Evolutionary conservation across 257 asterid genomes (phyloP), one percentile per base, ranked within the genome.

Genomic region (Penstemon newberryi): DNA sequence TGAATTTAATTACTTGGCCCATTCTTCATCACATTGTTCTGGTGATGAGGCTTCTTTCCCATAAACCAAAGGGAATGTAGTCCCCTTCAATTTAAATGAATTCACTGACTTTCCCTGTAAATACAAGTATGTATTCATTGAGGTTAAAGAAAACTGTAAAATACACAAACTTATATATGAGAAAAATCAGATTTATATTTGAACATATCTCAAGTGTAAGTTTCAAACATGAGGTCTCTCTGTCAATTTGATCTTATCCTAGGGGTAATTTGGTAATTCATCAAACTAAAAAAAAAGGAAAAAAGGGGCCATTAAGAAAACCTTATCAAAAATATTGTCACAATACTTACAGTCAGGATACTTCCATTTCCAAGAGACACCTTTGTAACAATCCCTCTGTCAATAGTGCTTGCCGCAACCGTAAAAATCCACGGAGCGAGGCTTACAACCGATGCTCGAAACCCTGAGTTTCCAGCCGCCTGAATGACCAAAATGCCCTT

Each of bases 391-490:
- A 75, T 75, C 5, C 37, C 18, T 3, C 75, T 65, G 38, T 67
- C 71, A 3, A 70, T 72, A 19, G 57, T 56, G 62, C 69, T 68
- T 1, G 84, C 84, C 2, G 73, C 84, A 18, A 75, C 73, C 0
- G 70, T 63, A 9, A 79, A 59, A 33, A 68, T 8, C 84, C 84
- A 79, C 3, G 78, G 81, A 0, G 64, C 78, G 3, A 45, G 42
- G 19, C 78, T 72, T 1, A 50, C 1, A 12, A 72, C 45, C 0
- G n/a, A 7, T 25, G 56, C 61, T 1, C 4, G 3, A 15, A 36
- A 18, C 4, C 70, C 78, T 9, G 8, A 10, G 40, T 79, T 79
- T 2, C 84, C 81, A 0, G 76, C 78, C 0, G 84, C 10, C 3
- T 72, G 60, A 38, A 72, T 76, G 5, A 70, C 57, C 0, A 79